A percentile compares a stretch with the other conserved stretches of the same genome.
Evolutionary conservation across 352 stramenopile genomes (phyloP).

Genomic region (Pythium monospermum): DNA sequence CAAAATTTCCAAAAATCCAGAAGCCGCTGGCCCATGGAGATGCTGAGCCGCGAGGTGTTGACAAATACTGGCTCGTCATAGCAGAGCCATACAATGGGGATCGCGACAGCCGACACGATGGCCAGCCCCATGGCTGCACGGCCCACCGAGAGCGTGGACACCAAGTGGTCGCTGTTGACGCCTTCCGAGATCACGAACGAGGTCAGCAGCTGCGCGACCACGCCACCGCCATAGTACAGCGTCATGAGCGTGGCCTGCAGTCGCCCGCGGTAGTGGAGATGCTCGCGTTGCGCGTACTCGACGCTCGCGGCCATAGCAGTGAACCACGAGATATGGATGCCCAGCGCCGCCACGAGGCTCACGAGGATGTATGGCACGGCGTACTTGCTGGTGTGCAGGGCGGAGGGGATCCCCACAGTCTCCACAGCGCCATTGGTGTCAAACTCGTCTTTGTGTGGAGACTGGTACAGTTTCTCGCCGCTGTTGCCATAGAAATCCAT

Average conservation of each 20-base stretch:
- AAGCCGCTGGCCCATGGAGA: slow-evolving; percentile 24
- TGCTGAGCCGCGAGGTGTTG: neutral
- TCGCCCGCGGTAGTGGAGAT: slow-evolving; percentile 34
- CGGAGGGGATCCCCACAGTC: too few relatives aligned
- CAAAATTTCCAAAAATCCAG: slow-evolving; percentile 45
- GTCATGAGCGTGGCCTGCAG: slow-evolving; percentile 38
- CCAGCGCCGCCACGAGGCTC: slow-evolving; percentile 27
- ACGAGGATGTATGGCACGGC: slow-evolving; percentile 9
- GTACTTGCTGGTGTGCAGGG: slow-evolving; percentile 2
- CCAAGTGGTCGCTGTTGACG: slow-evolving; percentile 16
- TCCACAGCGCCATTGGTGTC: neutral
- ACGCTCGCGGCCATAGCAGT: slow-evolving; percentile 35
- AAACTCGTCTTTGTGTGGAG: neutral
- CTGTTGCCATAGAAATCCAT: slow-evolving; percentile 6
- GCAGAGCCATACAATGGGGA: slow-evolving; percentile 34
- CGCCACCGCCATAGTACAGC: slow-evolving; percentile 31
- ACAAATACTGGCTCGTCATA: slow-evolving; percentile 25
- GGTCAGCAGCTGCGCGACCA: slow-evolving; percentile 23
- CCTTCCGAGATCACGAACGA: slow-evolving; percentile 24
- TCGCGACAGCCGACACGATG: slow-evolving; percentile 10
- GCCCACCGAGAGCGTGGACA: slow-evolving; percentile 19
- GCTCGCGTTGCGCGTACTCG: slow-evolving; percentile 48
- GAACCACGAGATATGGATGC: slow-evolving; percentile 37
- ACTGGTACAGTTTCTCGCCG: neutral
- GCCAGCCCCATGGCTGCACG: slow-evolving; percentile 19